A percentile compares a stretch with the other conserved stretches of the same genome.
Evolutionary conservation across 2,329 filamentous ascomycete species (phyloP).

Genomic region (Colletotrichum eleusines): DNA sequence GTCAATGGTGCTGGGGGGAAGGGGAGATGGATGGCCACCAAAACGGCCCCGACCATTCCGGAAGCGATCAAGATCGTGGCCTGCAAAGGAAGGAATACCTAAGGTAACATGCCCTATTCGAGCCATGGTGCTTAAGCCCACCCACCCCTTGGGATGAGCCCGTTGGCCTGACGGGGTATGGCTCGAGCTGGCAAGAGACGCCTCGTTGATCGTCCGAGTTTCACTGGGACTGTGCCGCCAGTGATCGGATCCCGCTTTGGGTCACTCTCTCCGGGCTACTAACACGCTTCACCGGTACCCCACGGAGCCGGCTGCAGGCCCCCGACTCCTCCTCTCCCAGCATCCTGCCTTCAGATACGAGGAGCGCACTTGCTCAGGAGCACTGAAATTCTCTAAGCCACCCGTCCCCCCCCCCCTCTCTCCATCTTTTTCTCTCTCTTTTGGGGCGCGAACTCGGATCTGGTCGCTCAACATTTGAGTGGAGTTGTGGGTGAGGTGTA

Average conservation of each 20-base stretch:
- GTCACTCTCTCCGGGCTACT: constrained; percentile 19
- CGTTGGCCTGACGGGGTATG: constrained; percentile 23
- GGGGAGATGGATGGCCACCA: background rate
- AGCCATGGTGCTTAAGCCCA: constrained; percentile 5
- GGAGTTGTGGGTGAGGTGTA: background rate
- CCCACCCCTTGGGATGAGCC: constrained; percentile 27
- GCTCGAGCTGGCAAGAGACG: constrained; percentile 11
- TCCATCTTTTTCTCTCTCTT: too few species aligned
- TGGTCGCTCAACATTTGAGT: background rate
- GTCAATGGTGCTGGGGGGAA: too few species aligned
- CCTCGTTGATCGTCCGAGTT: constrained; percentile 33
- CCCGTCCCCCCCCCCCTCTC: background rate
- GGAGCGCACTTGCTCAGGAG: background rate
- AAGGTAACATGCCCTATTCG: constrained; percentile 18
- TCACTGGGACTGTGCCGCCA: constrained; percentile 24
- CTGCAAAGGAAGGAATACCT: constrained; percentile 17
- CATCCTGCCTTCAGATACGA: background rate
- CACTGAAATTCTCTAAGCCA: background rate
- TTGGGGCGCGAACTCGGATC: background rate
- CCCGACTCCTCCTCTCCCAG: background rate
- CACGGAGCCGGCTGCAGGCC: background rate
- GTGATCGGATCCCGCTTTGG: constrained; percentile 36
- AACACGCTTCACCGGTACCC: constrained; percentile 18
- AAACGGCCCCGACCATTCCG: constrained; percentile 18
- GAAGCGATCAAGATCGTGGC: constrained; percentile 33